These are phyloP conservation scores for Ganoderma sinense DNA, from an alignment of 1,284 basidiomycete species.

Conservation along the genomic window DNA sequence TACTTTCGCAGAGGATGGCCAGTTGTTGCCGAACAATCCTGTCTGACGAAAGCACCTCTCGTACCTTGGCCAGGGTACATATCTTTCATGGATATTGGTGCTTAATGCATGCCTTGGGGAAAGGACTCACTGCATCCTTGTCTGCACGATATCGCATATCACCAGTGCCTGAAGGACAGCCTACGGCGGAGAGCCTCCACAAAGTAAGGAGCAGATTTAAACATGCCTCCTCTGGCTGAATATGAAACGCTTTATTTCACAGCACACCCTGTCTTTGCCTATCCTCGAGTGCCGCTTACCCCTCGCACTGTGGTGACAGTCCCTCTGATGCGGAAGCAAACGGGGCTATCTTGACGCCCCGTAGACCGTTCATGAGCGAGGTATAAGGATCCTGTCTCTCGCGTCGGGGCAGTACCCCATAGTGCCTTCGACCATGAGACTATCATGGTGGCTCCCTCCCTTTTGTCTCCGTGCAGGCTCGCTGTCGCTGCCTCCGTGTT, in stretches of 20 bases:
- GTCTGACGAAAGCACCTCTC: not conserved
- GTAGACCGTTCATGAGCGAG: not conserved
- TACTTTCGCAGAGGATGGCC: no score
- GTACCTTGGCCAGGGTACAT: not conserved
- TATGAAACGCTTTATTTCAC: not conserved
- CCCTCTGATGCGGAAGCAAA: not conserved
- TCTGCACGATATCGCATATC: not conserved
- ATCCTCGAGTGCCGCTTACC: not conserved
- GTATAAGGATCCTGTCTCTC: not conserved
- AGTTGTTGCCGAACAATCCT: no score
- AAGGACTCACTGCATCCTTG: not conserved
- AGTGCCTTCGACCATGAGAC: not conserved
- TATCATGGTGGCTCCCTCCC: not conserved
- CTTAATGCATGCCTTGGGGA: not conserved
- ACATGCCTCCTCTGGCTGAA: not conserved
- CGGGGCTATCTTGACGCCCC: not conserved
- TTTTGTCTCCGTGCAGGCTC: not conserved
- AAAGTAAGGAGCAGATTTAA: not conserved
- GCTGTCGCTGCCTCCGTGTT: not conserved
- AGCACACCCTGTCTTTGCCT: not conserved
- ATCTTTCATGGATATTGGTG: not conserved
- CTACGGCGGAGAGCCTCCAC: not conserved
- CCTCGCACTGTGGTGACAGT: not conserved
- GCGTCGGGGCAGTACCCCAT: not conserved
- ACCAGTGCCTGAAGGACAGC: not conserved